phyloP scores from a whole-genome alignment of 2,329 filamentous ascomycete species.

The Dactylellina haptotyla region DNA sequence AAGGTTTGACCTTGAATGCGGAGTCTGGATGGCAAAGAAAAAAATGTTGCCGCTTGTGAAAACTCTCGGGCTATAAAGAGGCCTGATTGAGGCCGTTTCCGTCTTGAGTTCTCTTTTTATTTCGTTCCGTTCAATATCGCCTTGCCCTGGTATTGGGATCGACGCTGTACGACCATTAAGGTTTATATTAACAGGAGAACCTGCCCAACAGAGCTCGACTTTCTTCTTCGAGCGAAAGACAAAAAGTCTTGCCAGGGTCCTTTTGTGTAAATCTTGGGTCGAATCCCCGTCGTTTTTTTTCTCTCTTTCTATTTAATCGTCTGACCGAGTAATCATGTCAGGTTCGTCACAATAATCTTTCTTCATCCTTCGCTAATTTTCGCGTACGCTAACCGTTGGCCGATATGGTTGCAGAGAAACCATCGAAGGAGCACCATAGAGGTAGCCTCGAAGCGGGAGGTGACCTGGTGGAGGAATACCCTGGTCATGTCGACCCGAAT shows the following conservation, averaged over 20 bases:
- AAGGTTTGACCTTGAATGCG: slow-evolving; percentile 14
- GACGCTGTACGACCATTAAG: slow-evolving; percentile 46
- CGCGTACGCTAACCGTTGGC: neutral
- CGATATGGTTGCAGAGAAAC: slow-evolving; percentile 35
- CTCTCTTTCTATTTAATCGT: slow-evolving; percentile 9
- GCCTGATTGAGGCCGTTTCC: slow-evolving; percentile 17
- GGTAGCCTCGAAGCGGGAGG: slow-evolving; percentile 36
- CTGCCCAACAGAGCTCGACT: slow-evolving; percentile 36
- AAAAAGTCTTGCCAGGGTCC: slow-evolving; percentile 39
- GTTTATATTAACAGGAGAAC: slow-evolving; percentile 42
- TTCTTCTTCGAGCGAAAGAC: slow-evolving; percentile 34
- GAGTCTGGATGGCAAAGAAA: neutral
- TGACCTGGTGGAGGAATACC: slow-evolving; percentile 48
- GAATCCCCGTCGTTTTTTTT: slow-evolving; percentile 20
- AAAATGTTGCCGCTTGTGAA: slow-evolving; percentile 12
- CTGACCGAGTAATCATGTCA: slow-evolving; percentile 28
- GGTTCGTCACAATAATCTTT: slow-evolving; percentile 25
- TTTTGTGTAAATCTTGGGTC: slow-evolving; percentile 46
- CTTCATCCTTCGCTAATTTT: neutral
- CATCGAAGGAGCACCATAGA: slow-evolving; percentile 27
- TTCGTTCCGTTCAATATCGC: slow-evolving; percentile 37
- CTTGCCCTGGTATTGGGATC: slow-evolving; percentile 51
- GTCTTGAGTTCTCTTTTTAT: slow-evolving; percentile 16
- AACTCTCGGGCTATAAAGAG: slow-evolving; percentile 28
- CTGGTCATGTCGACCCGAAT: slow-evolving; percentile 32